Conservation (phyloP, 371 early-diverging fungal genomes). For the Mucor velutinosus region DNA sequence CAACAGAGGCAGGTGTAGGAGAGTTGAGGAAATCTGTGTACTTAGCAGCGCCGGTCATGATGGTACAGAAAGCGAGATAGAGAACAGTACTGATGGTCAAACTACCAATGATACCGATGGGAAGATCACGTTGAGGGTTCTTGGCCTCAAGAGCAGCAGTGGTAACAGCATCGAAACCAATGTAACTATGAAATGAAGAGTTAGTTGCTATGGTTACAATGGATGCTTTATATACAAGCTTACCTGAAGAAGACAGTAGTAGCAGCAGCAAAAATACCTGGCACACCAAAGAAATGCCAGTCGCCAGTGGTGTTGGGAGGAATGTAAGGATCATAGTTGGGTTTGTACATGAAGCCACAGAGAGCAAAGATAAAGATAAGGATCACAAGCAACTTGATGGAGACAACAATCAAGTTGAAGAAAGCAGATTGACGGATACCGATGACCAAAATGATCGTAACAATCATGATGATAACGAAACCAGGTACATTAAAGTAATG, state of each 20-base stretch:
- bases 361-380: conserved; percentile 79
- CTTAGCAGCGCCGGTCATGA: conserved; percentile 75
- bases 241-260: conserved; percentile 78
- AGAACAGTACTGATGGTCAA: conserved; percentile 76
- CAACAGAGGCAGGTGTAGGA: conserved; percentile 68
- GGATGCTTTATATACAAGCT: background rate
- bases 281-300: conserved; percentile 65
- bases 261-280: conserved; percentile 77
- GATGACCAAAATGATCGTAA: conserved; percentile 60
- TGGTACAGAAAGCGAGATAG: conserved; percentile 73
- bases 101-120: conserved; percentile 85
- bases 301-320: conserved; percentile 59
- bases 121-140: conserved; percentile 82
- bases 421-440: conserved; percentile 74
- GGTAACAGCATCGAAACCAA: conserved; percentile 90
- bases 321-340: conserved; percentile 81
- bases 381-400: conserved; percentile 74
- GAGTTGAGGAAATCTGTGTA: conserved; percentile 52
- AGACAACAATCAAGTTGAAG: conserved; percentile 72
- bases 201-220: background rate
- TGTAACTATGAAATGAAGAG: conserved; percentile 54
- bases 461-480: conserved; percentile 61
- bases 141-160: conserved; percentile 87
- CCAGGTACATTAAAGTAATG: conserved; percentile 78
- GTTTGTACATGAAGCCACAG: conserved; percentile 62